These are phyloP conservation scores for Hypericum androsaemum DNA, from an alignment of 345 rosid species.

Conservation along the genomic window DNA sequence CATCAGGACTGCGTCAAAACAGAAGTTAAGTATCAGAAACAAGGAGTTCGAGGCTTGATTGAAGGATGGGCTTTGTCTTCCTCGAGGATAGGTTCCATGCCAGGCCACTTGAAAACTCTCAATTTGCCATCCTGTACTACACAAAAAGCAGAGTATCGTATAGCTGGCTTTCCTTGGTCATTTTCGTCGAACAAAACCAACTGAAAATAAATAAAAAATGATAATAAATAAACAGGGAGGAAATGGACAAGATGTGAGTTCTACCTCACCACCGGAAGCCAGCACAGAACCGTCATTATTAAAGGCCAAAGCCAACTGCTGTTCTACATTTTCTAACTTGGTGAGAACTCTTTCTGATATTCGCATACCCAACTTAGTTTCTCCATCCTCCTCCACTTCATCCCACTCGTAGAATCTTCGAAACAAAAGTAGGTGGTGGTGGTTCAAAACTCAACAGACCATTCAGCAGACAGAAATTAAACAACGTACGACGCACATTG, in stretches of 20 bases:
- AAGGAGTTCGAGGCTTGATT: conserved; percentile 16
- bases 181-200: no score
- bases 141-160: conserved; percentile 36
- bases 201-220: no score
- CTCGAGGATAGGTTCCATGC: conserved; percentile 54
- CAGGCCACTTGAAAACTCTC: conserved; percentile 84
- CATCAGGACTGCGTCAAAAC: conserved; percentile 54
- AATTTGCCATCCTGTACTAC: conserved; percentile 85
- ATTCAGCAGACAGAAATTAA: no score
- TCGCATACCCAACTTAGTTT: conserved; percentile 34
- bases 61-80: conserved; percentile 60
- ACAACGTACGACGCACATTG: no score
- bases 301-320: conserved; percentile 63
- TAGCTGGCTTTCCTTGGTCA: no score
- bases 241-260: conserved; percentile 3
- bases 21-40: conserved; percentile 13
- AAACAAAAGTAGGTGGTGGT: conserved; percentile 1
- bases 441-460: not conserved
- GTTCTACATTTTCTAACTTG: conserved; percentile 53
- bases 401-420: conserved; percentile 72
- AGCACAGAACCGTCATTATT: conserved; percentile 56
- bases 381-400: conserved; percentile 26
- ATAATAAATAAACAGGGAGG: not conserved
- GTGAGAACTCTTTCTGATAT: conserved; percentile 42
- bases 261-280: conserved; percentile 86